Conservation (phyloP, 129 eudicot genomes). For the Ambrosia trifida region DNA sequence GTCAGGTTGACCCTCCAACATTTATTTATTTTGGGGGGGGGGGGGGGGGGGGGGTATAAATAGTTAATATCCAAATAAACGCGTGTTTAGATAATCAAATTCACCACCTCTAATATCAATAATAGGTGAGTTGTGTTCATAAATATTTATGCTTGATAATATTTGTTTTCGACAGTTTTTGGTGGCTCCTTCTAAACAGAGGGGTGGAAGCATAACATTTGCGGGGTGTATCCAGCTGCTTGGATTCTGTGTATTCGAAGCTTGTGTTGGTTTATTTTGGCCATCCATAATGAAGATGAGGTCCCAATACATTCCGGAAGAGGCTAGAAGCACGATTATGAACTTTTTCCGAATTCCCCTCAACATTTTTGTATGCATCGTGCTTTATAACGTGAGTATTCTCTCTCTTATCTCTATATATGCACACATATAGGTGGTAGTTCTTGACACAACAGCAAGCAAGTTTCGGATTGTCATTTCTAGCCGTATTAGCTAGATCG, state of each 20-base stretch:
- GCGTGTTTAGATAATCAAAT: neutral
- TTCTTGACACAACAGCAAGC: neutral
- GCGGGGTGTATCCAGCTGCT: conserved; percentile 71
- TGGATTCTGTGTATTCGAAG: conserved; percentile 75
- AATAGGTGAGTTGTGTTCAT: neutral
- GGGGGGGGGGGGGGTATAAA: too few species aligned
- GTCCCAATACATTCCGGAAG: conserved; percentile 74
- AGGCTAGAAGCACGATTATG: conserved; percentile 71
- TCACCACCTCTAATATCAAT: neutral
- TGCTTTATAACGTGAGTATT: conserved; percentile 57
- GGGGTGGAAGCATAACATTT: conserved; percentile 64
- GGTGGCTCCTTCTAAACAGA: conserved; percentile 55
- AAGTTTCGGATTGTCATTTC: neutral
- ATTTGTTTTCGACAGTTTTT: conserved; percentile 38
- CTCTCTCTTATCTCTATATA: conserved; percentile 10
- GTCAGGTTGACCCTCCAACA: neutral
- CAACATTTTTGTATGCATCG: conserved; percentile 64
- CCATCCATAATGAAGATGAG: conserved; percentile 83
- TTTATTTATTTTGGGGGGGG: neutral
- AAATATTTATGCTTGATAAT: neutral
- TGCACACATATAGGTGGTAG: neutral
- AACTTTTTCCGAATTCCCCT: conserved; percentile 83
- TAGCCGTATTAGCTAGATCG: neutral
- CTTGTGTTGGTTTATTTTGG: conserved; percentile 79
- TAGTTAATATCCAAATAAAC: neutral